Base-by-base conservation (phyloP, 2,329 filamentous ascomycete species). In the Calonectria crousiana region DNA sequence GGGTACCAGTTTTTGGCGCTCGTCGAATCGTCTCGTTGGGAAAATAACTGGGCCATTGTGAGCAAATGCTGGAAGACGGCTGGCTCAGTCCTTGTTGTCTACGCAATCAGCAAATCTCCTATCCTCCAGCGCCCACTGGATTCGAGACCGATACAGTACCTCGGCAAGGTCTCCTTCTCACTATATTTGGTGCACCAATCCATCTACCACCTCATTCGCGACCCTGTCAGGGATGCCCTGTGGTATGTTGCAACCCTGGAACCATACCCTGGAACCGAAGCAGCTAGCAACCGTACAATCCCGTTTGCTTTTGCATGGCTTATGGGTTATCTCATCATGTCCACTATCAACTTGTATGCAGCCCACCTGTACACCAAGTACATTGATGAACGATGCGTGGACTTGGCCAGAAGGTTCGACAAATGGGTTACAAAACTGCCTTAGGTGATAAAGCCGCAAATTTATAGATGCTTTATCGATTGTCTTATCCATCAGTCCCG, bases 61-160 rank as follows among this genome's bases (percentile, higher is more conserved):
- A 52, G 72, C 44, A 71, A 72, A 36, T 67, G 32, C 67, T 74
- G 72, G 72, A 74, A 71, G 69, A 74, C 72, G n/a, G 51, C 69
- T 44, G 72, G 72, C 28, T 68, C 72, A 16, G 68, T 58, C 11
- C 64, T 74, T 20, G 14, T 74, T 32, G 72, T 74, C 34, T 72
- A 71, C n/a, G 64, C 64, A 52, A 74, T 74, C 69, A 49, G 69
- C 69, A 71, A 74, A 34, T 69, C 72, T 36, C 18, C 32, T 18
- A 26, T 49, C 41, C 69, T 74, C 32, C 72, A 74, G 18, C 68
- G 53, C 20, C 69, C 69, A 38, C 65, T 74, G 11, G 65, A 74
- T 51, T 74, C 72, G 30, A 32, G 20, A 20, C 52, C 64, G 18
- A 67, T 74, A 38, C 72, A 74, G 30, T 74, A 74, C 44, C 56